Conservation (phyloP, 2,329 filamentous ascomycete species). For the Lojkania enalia region DNA sequence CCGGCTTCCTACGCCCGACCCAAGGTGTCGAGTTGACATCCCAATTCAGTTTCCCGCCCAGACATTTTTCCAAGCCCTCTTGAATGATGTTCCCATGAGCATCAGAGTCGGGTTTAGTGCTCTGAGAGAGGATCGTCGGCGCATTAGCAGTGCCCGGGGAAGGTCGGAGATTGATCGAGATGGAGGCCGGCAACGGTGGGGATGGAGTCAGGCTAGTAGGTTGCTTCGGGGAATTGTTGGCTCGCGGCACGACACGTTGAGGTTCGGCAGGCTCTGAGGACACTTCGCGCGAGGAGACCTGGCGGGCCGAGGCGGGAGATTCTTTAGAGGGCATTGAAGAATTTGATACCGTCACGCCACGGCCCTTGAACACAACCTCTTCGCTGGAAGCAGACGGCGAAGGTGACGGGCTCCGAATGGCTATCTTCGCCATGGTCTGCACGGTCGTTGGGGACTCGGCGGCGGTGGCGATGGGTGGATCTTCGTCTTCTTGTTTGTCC, state of each 20-base stretch:
- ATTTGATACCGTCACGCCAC: too few relatives aligned
- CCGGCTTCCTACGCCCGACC: constrained; percentile 41
- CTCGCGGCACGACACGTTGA: too few relatives aligned
- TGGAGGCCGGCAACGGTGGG: too few relatives aligned
- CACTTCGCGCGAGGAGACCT: too few relatives aligned
- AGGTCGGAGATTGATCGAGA: too few relatives aligned
- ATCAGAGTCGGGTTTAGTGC: constrained; percentile 12
- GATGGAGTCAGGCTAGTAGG: not conserved
- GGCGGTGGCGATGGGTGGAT: not conserved
- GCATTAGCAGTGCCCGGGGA: too few relatives aligned
- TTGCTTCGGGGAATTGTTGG: too few relatives aligned
- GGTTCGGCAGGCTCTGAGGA: too few relatives aligned
- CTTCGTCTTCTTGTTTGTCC: constrained; percentile 9
- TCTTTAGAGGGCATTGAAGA: too few relatives aligned
- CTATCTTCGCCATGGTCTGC: constrained; percentile 36
- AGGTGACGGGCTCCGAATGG: constrained; percentile 44
- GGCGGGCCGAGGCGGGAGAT: too few relatives aligned
- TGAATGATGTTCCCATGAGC: constrained; percentile 30
- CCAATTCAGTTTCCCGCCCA: constrained; percentile 35
- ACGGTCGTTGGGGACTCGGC: constrained; percentile 21
- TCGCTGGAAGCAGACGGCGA: constrained; percentile 60
- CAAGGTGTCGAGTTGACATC: constrained; percentile 33
- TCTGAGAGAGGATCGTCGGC: too few relatives aligned
- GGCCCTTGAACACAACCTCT: constrained; percentile 63
- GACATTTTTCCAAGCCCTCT: constrained; percentile 28